These are phyloP conservation scores for Xylariaceae sp. DNA, from an alignment of 2,329 filamentous ascomycete genomes.

Conservation along the genomic window DNA sequence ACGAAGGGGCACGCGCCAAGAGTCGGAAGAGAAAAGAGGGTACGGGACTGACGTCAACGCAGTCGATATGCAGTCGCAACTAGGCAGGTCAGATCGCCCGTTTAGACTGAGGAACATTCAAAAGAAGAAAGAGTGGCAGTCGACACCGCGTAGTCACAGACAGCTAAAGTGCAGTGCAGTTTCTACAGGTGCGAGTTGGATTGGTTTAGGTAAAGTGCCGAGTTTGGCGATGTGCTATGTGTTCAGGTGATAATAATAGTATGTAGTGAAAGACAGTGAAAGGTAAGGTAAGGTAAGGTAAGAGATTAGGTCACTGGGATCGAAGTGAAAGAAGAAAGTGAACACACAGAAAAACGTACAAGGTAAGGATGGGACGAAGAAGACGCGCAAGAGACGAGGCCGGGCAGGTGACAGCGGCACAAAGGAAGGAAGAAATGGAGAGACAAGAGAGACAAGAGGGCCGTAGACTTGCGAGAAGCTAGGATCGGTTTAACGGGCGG, in stretches of 20 bases:
- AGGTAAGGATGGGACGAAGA: constrained; percentile 4
- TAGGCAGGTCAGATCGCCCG: background rate
- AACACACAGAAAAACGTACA: constrained; percentile 5
- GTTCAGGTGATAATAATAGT: background rate
- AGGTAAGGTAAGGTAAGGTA: background rate
- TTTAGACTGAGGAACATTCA: background rate
- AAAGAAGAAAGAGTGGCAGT: constrained; percentile 11
- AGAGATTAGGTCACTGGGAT: background rate
- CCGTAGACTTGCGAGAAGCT: constrained; percentile 15
- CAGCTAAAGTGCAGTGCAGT: background rate
- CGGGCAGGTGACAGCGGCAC: constrained; percentile 9
- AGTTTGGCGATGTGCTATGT: background rate
- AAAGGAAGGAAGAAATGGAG: constrained; percentile 9
- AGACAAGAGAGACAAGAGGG: constrained; percentile 11
- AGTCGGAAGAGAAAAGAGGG: background rate
- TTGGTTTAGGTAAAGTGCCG: background rate
- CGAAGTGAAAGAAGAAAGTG: background rate
- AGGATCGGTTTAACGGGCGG: constrained; percentile 9
- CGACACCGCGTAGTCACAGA: background rate
- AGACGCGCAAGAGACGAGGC: constrained; percentile 1
- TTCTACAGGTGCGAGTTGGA: constrained; percentile 6
- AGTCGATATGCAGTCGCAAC: background rate
- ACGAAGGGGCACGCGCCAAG: background rate
- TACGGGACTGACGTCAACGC: background rate
- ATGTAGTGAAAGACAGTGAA: background rate